These are phyloP conservation scores for Anthracocystis walkeri DNA, from an alignment of 1,284 basidiomycete species.

Conservation along the genomic window DNA sequence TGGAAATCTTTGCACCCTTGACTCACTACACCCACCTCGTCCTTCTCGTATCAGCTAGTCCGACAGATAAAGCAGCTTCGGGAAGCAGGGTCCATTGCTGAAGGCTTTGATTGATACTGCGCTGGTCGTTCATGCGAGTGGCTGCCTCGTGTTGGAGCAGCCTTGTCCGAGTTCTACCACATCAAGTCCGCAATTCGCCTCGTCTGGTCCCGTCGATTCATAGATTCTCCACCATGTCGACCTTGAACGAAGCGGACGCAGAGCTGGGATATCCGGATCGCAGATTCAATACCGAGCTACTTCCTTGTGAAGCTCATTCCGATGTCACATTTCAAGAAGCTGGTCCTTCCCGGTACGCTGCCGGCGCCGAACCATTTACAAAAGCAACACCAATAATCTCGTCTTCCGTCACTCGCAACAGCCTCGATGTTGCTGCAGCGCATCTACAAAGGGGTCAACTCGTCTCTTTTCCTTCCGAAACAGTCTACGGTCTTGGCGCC, in stretches of 20 bases:
- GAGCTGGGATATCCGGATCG: conserved; percentile 44
- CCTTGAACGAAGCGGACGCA: neutral
- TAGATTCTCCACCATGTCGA: conserved; percentile 17
- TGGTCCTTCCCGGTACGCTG: conserved; percentile 23
- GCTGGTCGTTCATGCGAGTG: conserved; percentile 12
- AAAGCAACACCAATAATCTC: conserved; percentile 20
- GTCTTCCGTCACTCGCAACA: conserved; percentile 44
- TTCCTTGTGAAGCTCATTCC: conserved; percentile 24
- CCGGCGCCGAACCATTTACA: conserved; percentile 23
- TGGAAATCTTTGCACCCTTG: too few relatives aligned
- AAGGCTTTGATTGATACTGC: neutral
- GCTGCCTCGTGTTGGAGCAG: conserved; percentile 3
- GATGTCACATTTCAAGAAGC: conserved; percentile 36
- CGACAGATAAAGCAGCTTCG: too few relatives aligned
- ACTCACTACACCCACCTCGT: too few relatives aligned
- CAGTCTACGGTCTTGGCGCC: conserved; percentile 96
- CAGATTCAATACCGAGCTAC: conserved; percentile 43
- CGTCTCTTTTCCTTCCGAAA: conserved; percentile 96
- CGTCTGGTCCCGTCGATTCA: neutral
- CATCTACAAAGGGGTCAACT: conserved; percentile 63
- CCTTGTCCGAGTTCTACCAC: conserved; percentile 3
- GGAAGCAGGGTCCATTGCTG: too few relatives aligned
- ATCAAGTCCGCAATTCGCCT: neutral
- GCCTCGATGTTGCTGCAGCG: conserved; percentile 60
- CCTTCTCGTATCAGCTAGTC: too few relatives aligned